phyloP scores from a whole-genome alignment of 78 protist genomes.

The Tieghemostelium lacteum region DNA sequence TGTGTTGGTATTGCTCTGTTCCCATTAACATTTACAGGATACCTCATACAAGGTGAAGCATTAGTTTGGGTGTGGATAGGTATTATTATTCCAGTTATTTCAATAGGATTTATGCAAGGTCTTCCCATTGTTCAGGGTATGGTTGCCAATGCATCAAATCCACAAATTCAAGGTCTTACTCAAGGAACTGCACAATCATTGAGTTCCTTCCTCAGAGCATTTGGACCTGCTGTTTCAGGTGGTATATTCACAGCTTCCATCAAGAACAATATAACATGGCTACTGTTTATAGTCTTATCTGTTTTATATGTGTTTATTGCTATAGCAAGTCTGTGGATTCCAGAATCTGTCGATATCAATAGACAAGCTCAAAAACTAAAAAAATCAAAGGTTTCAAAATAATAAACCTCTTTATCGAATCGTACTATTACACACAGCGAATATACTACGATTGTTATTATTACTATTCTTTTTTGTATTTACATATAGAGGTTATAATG shows the following conservation, averaged over 20 bases:
- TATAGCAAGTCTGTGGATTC: constrained; percentile 17
- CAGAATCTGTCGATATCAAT: constrained; percentile 32
- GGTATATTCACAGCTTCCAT: constrained; percentile 21
- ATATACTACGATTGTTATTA: too few relatives aligned
- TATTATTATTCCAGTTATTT: constrained; percentile 23
- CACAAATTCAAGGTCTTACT: constrained; percentile 65
- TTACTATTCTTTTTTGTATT: too few relatives aligned
- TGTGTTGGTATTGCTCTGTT: constrained; percentile 52
- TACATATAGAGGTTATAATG: too few relatives aligned
- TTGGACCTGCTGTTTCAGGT: constrained; percentile 70
- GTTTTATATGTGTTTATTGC: constrained; percentile 25
- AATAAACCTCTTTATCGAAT: too few relatives aligned
- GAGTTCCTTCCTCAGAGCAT: constrained; percentile 47
- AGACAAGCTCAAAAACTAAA: background rate
- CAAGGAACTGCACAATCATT: constrained; percentile 58
- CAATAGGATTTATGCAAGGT: constrained; percentile 69
- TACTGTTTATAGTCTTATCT: constrained; percentile 6
- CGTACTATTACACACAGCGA: too few relatives aligned
- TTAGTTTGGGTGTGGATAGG: constrained; percentile 34
- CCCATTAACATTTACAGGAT: constrained; percentile 61
- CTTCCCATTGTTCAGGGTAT: constrained; percentile 30
- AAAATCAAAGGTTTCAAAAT: background rate
- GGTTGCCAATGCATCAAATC: constrained; percentile 46
- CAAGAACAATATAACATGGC: background rate
- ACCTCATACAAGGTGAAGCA: constrained; percentile 24